Evolutionary conservation across 2,329 filamentous ascomycete genomes (phyloP).

Genomic region (Aspergillus novoparasiticus): DNA sequence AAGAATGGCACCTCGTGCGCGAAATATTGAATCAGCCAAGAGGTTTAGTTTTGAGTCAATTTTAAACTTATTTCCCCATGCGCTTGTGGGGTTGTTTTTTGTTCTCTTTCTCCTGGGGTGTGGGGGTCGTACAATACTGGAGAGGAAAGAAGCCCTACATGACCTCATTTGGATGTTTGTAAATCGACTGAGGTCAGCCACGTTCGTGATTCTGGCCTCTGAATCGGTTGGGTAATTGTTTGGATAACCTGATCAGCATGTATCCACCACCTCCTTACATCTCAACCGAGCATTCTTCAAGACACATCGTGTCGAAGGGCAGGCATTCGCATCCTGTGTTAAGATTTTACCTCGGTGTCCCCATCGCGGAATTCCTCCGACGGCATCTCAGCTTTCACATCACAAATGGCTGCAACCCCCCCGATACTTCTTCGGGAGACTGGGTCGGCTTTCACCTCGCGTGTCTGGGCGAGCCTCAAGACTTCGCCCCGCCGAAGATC

Average conservation of each 20-base stretch:
- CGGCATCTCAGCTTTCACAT: neutral
- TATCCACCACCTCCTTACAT: neutral
- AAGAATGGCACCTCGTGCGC: neutral
- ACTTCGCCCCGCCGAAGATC: neutral
- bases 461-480: neutral
- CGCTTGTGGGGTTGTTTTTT: neutral
- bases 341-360: neutral
- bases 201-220: too few relatives aligned
- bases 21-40: neutral
- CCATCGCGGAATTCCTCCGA: slow-evolving; percentile 1
- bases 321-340: neutral
- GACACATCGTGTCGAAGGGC: neutral
- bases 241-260: neutral
- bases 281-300: neutral
- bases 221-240: neutral
- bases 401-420: too few relatives aligned
- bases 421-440: neutral
- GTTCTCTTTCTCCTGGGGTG: neutral
- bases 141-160: neutral
- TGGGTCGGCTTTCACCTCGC: neutral
- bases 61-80: slow-evolving; percentile 4
- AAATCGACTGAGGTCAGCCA: neutral
- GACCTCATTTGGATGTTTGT: neutral
- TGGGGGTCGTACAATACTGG: neutral
- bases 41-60: neutral